Evolutionary conservation across 2,329 filamentous ascomycete species (phyloP).

Genomic region (Monosporascus ibericus): DNA sequence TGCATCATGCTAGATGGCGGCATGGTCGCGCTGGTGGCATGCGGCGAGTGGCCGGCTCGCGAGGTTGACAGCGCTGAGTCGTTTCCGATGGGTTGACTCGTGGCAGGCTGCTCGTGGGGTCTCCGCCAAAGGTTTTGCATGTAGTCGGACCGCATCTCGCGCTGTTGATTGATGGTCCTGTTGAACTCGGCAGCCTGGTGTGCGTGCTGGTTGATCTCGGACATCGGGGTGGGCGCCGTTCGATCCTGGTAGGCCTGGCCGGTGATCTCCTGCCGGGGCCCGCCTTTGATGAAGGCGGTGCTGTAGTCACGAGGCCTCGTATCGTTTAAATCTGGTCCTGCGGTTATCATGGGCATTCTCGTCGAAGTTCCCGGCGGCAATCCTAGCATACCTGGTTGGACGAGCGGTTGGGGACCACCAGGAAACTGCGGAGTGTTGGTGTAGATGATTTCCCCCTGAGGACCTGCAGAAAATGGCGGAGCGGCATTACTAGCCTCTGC

Average conservation of each 20-base stretch:
- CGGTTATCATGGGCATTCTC: conserved; percentile 78
- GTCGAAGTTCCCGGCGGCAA: conserved; percentile 56
- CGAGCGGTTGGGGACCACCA: conserved; percentile 59
- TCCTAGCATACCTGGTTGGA: conserved; percentile 68
- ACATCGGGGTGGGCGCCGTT: conserved; percentile 66
- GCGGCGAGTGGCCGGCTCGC: conserved; percentile 52
- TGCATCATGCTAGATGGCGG: conserved; percentile 53
- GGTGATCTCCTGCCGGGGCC: conserved; percentile 82
- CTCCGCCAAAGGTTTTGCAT: conserved; percentile 77
- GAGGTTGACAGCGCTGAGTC: conserved; percentile 42
- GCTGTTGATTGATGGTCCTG: conserved; percentile 73
- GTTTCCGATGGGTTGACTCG: conserved; percentile 40
- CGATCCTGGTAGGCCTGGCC: conserved; percentile 86
- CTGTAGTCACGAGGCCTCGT: conserved; percentile 75
- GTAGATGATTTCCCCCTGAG: conserved; percentile 84
- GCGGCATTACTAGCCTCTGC: conserved; percentile 62
- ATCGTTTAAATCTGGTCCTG: conserved; percentile 71
- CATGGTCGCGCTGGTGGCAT: conserved; percentile 46
- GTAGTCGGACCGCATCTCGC: conserved; percentile 72
- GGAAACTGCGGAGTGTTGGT: conserved; percentile 67
- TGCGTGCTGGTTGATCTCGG: conserved; percentile 79
- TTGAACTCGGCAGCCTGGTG: conserved; percentile 88
- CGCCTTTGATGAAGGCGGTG: conserved; percentile 61
- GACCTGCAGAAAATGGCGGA: conserved; percentile 49
- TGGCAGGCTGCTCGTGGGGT: conserved; percentile 68